Evolutionary conservation across 2,329 filamentous ascomycete genomes (phyloP).

Genomic region (Albophoma yamanashiensis): DNA sequence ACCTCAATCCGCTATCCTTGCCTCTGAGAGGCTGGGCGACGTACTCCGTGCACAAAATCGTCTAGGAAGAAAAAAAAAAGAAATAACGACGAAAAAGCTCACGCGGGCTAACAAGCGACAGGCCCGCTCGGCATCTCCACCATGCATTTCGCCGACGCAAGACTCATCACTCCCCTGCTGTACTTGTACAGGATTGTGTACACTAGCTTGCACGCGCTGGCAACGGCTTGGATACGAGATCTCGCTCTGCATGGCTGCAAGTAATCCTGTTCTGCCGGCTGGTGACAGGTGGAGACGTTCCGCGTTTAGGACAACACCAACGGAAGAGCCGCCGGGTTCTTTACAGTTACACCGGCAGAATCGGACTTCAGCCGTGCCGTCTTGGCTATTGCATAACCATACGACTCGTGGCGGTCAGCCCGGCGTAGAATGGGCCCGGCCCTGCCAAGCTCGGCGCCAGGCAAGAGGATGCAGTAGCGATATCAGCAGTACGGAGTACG

Average conservation of each 20-base stretch:
- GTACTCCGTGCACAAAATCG: neutral
- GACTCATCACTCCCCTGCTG: neutral
- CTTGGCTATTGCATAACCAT: neutral
- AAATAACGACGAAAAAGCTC: neutral
- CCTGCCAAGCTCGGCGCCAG: neutral
- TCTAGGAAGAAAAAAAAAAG: neutral
- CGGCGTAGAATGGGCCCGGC: neutral
- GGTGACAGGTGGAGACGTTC: neutral
- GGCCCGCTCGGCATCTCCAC: neutral
- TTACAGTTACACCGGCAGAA: neutral
- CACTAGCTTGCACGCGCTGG: neutral
- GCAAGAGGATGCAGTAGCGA: neutral
- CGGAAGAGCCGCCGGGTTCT: neutral
- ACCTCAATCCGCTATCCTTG: neutral
- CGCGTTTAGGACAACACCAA: neutral
- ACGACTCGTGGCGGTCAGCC: neutral
- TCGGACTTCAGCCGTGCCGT: neutral
- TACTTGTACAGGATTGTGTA: neutral
- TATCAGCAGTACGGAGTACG: too few species aligned
- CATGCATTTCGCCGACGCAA: neutral
- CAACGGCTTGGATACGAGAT: neutral
- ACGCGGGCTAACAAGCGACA: neutral
- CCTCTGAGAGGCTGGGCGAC: neutral
- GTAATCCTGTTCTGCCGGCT: neutral
- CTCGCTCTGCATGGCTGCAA: neutral